Evolutionary conservation across 2,329 filamentous ascomycete genomes (phyloP), one percentile per base, ranked within the genome.

Genomic region (Fusarium tuaranense): DNA sequence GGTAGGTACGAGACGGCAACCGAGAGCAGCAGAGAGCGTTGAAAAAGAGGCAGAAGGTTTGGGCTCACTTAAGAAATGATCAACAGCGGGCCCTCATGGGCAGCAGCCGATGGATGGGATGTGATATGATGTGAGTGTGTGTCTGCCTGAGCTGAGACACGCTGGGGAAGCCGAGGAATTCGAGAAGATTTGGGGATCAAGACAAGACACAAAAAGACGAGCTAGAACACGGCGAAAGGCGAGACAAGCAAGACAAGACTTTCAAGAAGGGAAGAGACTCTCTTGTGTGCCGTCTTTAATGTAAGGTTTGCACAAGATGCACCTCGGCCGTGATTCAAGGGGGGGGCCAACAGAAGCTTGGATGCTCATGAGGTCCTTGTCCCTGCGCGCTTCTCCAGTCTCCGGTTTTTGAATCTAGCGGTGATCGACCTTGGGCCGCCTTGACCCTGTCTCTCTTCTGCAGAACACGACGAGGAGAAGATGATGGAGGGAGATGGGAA

Each of bases 11-110:
- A 58, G 55, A 58, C 20, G 20, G 27, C 9, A 22, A 14, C 32
- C 27, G 22, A 25, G 34, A 27, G 55, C 55, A 34, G 32, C 34
- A 60, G 46, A 69, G 39, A 48, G 62, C 63, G 61, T 57, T 64
- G 60, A 36, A 46, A 18, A 51, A 60, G 38, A 70, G 68, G 66
- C 58, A 65, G 70, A 48, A 68, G 74, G 65, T 61, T 77, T 77
- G 66, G 67, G 73, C 76, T 78, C 74, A 78, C 76, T 69, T 65
- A 72, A 74, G 76, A 71, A 68, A 77, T 74, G 76, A 78, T 78
- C 74, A 62, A 73, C 76, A 68, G 66, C 67, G 62, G 71, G 67
- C 65, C 71, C 70, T 65, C 70, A 67, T 71, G 67, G 65, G 68
- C 69, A 46, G 65, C 63, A 74, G 65, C 65, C 71, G 71, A 64